Conservation (phyloP, 2,329 filamentous ascomycete genomes). For the Westerdykella ornata region DNA sequence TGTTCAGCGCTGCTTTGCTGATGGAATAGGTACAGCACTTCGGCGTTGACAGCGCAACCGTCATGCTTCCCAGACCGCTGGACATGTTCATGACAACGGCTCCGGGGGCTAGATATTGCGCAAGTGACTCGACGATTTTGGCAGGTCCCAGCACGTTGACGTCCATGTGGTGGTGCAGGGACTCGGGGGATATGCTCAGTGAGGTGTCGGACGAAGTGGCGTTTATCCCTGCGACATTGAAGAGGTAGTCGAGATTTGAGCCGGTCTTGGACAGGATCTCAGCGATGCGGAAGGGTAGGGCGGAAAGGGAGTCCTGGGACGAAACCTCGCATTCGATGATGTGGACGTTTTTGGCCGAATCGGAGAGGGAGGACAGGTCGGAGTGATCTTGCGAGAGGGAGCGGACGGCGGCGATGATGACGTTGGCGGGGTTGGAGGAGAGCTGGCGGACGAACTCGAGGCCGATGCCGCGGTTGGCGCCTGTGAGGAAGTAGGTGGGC, state of each 20-base stretch:
- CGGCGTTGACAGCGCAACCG: constrained; percentile 22
- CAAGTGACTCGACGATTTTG: constrained; percentile 39
- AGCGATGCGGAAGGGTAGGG: constrained; percentile 32
- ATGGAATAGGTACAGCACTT: constrained; percentile 39
- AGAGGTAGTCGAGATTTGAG: constrained; percentile 38
- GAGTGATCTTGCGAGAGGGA: constrained; percentile 24
- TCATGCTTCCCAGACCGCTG: constrained; percentile 29
- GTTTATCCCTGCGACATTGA: constrained; percentile 42
- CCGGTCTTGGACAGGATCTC: constrained; percentile 28
- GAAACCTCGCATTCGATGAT: constrained; percentile 40
- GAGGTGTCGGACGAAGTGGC: constrained; percentile 32
- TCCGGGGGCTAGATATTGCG: constrained; percentile 22
- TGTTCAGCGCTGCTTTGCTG: constrained; percentile 42
- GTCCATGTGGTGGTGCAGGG: constrained; percentile 38
- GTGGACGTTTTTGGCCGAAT: constrained; percentile 26
- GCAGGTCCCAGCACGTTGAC: constrained; percentile 46
- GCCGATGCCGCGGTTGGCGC: constrained; percentile 29
- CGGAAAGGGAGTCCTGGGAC: constrained; percentile 24
- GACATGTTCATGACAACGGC: constrained; percentile 34
- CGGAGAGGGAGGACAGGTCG: constrained; percentile 23
- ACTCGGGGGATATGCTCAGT: constrained; percentile 35
- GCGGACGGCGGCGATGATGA: constrained; percentile 39
- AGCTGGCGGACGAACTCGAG: constrained; percentile 29
- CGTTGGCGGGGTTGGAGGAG: constrained; percentile 26
- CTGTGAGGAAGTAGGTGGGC: constrained; percentile 30